Conservation (phyloP, 2,329 filamentous ascomycete species). For the Sporothrix humicola region DNA sequence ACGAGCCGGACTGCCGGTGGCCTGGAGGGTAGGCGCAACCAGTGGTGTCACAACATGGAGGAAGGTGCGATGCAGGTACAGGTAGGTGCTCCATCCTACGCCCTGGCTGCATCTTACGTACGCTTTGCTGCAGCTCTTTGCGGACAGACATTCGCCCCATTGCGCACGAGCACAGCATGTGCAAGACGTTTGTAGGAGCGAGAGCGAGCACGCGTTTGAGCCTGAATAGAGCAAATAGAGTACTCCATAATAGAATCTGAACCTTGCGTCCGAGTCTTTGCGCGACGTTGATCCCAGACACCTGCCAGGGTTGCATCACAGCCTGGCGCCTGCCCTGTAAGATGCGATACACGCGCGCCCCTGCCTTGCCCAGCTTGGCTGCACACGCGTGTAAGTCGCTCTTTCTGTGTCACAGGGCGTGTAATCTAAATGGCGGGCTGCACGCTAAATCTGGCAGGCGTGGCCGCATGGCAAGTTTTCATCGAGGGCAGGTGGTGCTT, state of each 20-base stretch:
- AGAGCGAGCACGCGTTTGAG: neutral
- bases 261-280: conserved; percentile 10
- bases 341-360: conserved; percentile 21
- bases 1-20: conserved; percentile 32
- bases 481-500: conserved; percentile 4
- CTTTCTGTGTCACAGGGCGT: conserved; percentile 12
- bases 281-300: conserved; percentile 3
- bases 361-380: conserved; percentile 9
- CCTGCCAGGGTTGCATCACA: conserved; percentile 26
- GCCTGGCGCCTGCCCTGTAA: conserved; percentile 18
- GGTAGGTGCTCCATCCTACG: neutral
- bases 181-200: neutral
- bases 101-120: conserved; percentile 13
- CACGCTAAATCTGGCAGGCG: conserved; percentile 3
- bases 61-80: conserved; percentile 9
- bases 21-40: neutral
- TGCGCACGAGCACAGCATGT: conserved; percentile 14
- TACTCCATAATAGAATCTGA: neutral
- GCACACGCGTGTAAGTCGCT: conserved; percentile 5
- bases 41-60: conserved; percentile 13
- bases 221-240: no score
- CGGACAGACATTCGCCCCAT: conserved; percentile 10
- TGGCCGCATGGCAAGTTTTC: conserved; percentile 6
- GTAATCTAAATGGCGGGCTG: neutral
- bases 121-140: conserved; percentile 16